Evolutionary conservation across 768 basidiomycete species (phyloP).

Genomic region (Boletus fagicola): DNA sequence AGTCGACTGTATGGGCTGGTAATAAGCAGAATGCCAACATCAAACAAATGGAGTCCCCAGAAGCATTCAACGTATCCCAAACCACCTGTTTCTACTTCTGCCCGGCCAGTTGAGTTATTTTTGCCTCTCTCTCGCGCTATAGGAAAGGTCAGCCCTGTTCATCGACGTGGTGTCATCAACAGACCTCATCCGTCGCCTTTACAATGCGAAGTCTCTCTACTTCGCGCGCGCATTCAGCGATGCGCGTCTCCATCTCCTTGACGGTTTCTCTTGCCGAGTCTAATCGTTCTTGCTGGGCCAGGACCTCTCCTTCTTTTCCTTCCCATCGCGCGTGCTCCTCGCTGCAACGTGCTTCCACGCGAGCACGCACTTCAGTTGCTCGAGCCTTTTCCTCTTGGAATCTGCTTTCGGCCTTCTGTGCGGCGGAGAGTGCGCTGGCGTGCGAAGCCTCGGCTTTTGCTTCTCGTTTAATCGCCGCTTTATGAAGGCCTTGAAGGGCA

Average conservation of each 20-base stretch:
- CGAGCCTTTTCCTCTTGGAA: conserved; percentile 62
- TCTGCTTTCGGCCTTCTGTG: conserved; percentile 62
- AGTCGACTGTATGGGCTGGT: neutral
- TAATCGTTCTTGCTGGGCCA: conserved; percentile 46
- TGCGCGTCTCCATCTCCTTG: conserved; percentile 54
- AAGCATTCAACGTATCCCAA: neutral
- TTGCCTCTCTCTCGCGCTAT: conserved; percentile 56
- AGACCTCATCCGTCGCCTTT: conserved; percentile 65
- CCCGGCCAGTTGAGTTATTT: conserved; percentile 39
- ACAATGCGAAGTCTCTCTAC: conserved; percentile 63
- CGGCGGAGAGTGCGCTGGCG: conserved; percentile 49
- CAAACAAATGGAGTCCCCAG: neutral
- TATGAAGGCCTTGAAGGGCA: conserved; percentile 69
- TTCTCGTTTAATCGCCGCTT: conserved; percentile 64
- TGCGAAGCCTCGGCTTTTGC: conserved; percentile 53
- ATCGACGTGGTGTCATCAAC: conserved; percentile 11
- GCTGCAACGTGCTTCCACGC: conserved; percentile 43
- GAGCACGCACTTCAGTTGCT: conserved; percentile 49
- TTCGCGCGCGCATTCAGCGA: conserved; percentile 72
- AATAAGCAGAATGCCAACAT: neutral
- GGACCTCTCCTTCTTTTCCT: conserved; percentile 46
- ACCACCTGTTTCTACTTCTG: conserved; percentile 4
- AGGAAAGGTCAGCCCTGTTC: conserved; percentile 5
- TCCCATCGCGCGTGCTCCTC: conserved; percentile 62
- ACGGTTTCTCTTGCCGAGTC: conserved; percentile 53